Conservation (phyloP, 148 eudicot species). For the Gaultheria prostrata region DNA sequence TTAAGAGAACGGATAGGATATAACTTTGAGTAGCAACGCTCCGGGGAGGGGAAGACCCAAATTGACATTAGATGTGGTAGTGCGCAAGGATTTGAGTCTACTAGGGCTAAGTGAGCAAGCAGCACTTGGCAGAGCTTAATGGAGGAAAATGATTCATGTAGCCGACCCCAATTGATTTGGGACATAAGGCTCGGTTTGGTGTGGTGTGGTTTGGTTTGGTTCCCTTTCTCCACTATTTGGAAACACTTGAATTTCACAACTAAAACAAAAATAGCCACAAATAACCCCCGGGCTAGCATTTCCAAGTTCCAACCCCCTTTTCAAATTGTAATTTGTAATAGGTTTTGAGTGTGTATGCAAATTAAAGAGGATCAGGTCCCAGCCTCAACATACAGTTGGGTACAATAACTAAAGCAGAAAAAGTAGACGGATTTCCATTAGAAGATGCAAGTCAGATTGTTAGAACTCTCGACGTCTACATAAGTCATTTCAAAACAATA, state of each 20-base stretch:
- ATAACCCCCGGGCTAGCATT: not conserved
- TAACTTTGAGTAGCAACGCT: too few relatives aligned
- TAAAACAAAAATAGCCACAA: slow-evolving; percentile 7
- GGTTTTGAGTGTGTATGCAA: not conserved
- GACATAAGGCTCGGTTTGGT: too few relatives aligned
- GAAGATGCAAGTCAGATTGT: not conserved
- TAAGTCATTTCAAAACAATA: not conserved
- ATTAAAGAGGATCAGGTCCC: not conserved
- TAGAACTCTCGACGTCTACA: not conserved
- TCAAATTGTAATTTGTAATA: not conserved
- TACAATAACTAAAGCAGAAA: not conserved
- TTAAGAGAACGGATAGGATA: too few relatives aligned
- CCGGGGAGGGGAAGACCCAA: too few relatives aligned
- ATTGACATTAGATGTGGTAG: too few relatives aligned
- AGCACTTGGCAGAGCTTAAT: too few relatives aligned
- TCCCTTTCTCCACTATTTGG: not conserved
- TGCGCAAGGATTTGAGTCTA: too few relatives aligned
- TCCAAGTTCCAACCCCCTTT: not conserved
- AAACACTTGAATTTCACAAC: not conserved
- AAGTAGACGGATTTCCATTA: not conserved
- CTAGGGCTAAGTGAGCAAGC: too few relatives aligned
- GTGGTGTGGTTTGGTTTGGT: too few relatives aligned
- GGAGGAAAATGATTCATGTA: too few relatives aligned
- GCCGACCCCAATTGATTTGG: too few relatives aligned
- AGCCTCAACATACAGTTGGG: not conserved